Evolutionary conservation across 176 grass and related monocot genomes (phyloP), one percentile per base, ranked within the genome.

Genomic region (Rhynchospora breviuscula): DNA sequence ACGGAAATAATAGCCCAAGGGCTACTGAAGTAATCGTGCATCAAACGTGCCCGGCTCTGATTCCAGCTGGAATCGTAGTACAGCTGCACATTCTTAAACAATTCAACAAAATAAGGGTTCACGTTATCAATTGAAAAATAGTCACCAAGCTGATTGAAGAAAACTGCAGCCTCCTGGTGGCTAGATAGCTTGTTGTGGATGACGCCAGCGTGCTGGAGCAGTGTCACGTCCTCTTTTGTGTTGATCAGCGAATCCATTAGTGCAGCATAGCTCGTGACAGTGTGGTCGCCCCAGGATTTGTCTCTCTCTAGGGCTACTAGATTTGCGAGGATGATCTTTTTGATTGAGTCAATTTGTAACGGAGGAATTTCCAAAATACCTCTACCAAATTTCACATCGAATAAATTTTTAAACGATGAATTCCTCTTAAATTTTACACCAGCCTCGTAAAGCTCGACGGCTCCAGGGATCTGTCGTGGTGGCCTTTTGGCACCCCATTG

Each of bases 1-100:
- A 86, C 23, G 33, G 76, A 86, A 23, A 86, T 56, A 15, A 48
- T 9, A 3, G 47, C 49, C 85, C 77, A 81, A 5, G 85, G 85
- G 10, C 85, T 86, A 12, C 21, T 68, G 61, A 86, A 86, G 59
- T 86, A 86, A 46, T 86, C 60, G 25, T 59, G 61, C 31, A 65
- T 82, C 60, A 82, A 66, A 4, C 79, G 59, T 2, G 79, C 79
- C 79, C 61, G 53, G 19, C 35, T 82, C 7, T 25, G 22, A 77
- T 68, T 78, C 84, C 75, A 81, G 26, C 46, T 58, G 6, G 25
- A 80, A 13, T 46, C 84, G 12, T 79, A 86, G 25, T 80, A 80
- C 26, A 35, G 10, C 22, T 68, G 61, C 57, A 86, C 75, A 26
- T 86, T 17, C 14, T 31, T 53, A 19, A 79, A 80, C 47, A 86